Evolutionary conservation across 331 rosid species (phyloP), one percentile per base, ranked within the genome.

Genomic region (Dryas integrifolia): DNA sequence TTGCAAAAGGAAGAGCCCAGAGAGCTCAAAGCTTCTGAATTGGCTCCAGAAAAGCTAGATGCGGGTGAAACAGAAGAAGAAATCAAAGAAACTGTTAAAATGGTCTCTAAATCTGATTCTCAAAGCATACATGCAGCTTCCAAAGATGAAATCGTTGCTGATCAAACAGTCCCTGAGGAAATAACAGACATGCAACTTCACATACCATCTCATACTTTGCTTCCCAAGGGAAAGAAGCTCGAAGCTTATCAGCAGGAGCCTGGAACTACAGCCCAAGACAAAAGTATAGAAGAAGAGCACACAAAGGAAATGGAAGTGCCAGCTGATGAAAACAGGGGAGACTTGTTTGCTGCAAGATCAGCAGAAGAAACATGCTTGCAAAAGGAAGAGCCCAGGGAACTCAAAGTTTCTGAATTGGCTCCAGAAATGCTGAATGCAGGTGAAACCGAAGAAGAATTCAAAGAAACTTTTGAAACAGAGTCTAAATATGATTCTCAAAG

Each of bases 1-100:
- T 46, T 80, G 44, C 52, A 59, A 58, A 63, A 18, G 66, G 79
- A 79, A 72, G 81, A 82, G 14, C 45, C 43, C 49, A 61, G 38
- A 47, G 76, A 49, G 16, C 70, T 67, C 24, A 26, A 18, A 4
- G 60, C 26, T 47, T 55, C 45, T 39, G 71, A 49, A 45, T 30
- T 58, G 55, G 75, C 59, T 38, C 24, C n/a, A 3, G 76, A 45
- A 63, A 80, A 39, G 53, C 13, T 61, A 26, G 57, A 30, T 9
- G 50, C 45, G 5, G 38, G 39, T 55, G 65, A 68, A 52, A 61
- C 11, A 46, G 73, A 65, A 78, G 66, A 78, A 58, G 52, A 66
- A 46, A 65, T 68, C 45, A 44, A 24, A 56, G 80, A 74, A 63
- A 5, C 12, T 52, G 46, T 35, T 7, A 59, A 63, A 26, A 46